These are phyloP conservation scores for Cladorrhinum sp. DNA, from an alignment of 2,329 filamentous ascomycete species.

Conservation along the genomic window DNA sequence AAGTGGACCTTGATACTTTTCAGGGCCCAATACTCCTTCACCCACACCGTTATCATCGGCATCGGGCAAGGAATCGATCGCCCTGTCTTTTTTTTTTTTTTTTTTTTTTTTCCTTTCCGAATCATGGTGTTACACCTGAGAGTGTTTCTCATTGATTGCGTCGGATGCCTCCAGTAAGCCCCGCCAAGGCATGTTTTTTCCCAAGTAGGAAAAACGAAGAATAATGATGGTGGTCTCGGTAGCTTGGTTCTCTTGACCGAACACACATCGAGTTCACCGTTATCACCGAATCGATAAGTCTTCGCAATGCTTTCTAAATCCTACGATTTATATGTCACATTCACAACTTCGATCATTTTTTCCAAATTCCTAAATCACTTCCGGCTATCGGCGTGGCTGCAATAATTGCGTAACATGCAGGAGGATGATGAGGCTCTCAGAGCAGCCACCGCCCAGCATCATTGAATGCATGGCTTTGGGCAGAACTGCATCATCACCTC, in stretches of 20 bases:
- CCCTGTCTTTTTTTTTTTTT: neutral
- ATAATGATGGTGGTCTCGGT: neutral
- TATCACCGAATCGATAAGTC: neutral
- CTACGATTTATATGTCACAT: neutral
- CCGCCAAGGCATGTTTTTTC: conserved; percentile 11
- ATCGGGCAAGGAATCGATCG: conserved; percentile 1
- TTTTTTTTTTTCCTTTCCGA: no score
- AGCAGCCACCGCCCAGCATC: conserved; percentile 6
- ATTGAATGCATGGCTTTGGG: neutral
- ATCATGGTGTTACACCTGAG: neutral
- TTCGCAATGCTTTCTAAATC: neutral
- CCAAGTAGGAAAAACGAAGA: conserved; percentile 4
- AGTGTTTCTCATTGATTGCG: neutral
- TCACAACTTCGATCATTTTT: neutral
- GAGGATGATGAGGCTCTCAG: neutral
- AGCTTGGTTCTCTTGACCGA: neutral
- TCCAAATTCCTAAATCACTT: neutral
- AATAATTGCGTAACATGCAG: neutral
- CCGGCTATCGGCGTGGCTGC: conserved; percentile 17
- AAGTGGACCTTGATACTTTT: neutral
- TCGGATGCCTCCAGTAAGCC: conserved; percentile 13
- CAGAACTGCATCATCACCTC: conserved; percentile 1
- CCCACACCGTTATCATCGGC: neutral
- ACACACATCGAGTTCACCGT: neutral
- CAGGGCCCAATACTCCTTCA: neutral